These are phyloP conservation scores for Zoysia pacifica DNA, from an alignment of 176 grass and related monocot species.

Conservation along the genomic window DNA sequence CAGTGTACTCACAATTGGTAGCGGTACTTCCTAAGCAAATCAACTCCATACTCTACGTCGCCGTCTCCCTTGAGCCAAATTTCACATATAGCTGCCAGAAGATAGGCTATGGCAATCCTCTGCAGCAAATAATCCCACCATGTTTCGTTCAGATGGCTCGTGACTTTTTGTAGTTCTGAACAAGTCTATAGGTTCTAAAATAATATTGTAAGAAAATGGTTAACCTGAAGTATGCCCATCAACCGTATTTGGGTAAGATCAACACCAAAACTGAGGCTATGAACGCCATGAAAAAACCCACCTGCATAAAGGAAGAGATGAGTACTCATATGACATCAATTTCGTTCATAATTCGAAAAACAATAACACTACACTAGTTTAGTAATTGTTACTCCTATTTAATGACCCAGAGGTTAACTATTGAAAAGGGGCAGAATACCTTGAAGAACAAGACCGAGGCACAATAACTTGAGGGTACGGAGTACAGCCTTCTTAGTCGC, in stretches of 20 bases:
- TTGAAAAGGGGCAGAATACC: constrained; percentile 43
- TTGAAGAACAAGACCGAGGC: constrained; percentile 89
- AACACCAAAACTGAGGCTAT: constrained; percentile 72
- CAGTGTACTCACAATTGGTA: constrained; percentile 61
- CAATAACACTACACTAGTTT: no score
- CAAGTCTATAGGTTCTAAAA: background rate
- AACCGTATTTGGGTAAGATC: constrained; percentile 67
- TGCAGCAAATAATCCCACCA: constrained; percentile 37
- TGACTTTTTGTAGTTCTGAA: background rate
- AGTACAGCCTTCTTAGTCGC: constrained; percentile 77
- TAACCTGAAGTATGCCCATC: constrained; percentile 69
- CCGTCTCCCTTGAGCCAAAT: constrained; percentile 76
- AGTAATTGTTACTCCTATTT: background rate
- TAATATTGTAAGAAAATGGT: background rate
- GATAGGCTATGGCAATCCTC: constrained; percentile 92
- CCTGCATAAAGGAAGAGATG: constrained; percentile 43
- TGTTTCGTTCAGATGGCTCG: background rate
- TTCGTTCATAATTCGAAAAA: background rate
- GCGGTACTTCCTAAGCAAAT: constrained; percentile 63
- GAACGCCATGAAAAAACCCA: constrained; percentile 87
- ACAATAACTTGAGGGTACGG: constrained; percentile 73
- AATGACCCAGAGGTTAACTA: background rate
- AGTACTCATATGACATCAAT: background rate
- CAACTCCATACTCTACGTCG: constrained; percentile 46
- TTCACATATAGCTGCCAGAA: constrained; percentile 74